These are phyloP conservation scores for Spinacia oleracea DNA, from an alignment of 179 eudicot genomes.

Conservation along the genomic window DNA sequence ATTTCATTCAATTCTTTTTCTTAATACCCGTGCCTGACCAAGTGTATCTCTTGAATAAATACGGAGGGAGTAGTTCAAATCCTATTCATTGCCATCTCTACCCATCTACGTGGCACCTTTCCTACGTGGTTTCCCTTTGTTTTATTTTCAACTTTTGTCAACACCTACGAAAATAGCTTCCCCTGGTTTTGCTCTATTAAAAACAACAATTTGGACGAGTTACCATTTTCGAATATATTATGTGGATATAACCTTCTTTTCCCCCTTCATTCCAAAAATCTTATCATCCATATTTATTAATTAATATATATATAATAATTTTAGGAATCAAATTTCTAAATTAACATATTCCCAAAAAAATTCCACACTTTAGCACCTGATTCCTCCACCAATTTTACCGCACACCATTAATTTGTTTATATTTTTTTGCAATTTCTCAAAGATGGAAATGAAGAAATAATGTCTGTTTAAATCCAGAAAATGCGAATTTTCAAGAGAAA, in stretches of 20 bases:
- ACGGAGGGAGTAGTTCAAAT: no score
- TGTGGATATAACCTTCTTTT: neutral
- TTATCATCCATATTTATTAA: neutral
- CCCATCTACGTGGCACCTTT: no score
- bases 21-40: no score
- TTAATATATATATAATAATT: neutral
- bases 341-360: neutral
- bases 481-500: constrained; percentile 57
- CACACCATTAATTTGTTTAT: neutral
- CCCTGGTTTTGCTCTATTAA: neutral
- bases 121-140: no score
- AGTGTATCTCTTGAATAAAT: no score
- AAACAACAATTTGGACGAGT: neutral
- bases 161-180: neutral
- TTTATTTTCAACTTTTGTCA: neutral
- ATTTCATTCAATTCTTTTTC: no score
- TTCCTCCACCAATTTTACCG: constrained; percentile 1
- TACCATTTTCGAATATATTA: neutral
- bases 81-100: no score
- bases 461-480: constrained; percentile 40
- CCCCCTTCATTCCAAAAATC: neutral
- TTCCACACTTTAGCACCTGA: neutral
- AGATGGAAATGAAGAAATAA: neutral
- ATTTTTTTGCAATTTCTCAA: neutral
- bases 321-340: neutral